A percentile compares a stretch with the other conserved stretches of the same genome.
Evolutionary conservation across 805 yeast genomes (phyloP).

Genomic region (Clavispora asparagi): DNA sequence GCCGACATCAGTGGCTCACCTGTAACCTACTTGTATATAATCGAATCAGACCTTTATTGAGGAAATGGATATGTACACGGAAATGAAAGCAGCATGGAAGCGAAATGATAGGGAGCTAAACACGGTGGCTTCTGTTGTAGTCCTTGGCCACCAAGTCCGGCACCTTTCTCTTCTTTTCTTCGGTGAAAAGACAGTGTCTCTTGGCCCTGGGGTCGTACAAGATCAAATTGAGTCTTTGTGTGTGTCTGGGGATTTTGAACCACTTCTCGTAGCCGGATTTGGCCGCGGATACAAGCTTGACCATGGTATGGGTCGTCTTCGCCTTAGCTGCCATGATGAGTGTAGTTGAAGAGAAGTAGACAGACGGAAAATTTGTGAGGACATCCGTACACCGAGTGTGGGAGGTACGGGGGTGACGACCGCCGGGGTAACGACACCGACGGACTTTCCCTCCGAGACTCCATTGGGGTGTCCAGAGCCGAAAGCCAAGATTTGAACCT

Average conservation of each 20-base stretch:
- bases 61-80: constrained; percentile 6
- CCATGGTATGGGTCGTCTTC: constrained; percentile 74
- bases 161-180: constrained; percentile 80
- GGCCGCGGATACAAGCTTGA: constrained; percentile 84
- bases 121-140: constrained; percentile 21
- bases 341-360: background rate
- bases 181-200: constrained; percentile 88
- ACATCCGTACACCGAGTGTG: constrained; percentile 1
- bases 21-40: background rate
- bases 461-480: too few species aligned
- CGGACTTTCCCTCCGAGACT: too few species aligned
- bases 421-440: too few species aligned
- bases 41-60: background rate
- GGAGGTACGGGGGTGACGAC: too few species aligned
- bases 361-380: constrained; percentile 1
- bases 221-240: constrained; percentile 73
- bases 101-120: constrained; percentile 7
- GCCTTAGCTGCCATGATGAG: constrained; percentile 35
- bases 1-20: too few species aligned
- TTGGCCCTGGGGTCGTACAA: constrained; percentile 46
- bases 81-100: background rate
- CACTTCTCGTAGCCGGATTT: constrained; percentile 84
- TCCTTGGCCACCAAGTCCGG: constrained; percentile 42
- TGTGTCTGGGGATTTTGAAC: constrained; percentile 74
- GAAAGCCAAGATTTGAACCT: too few species aligned